Percentiles rank a stretch among this genome's conserved stretches.
These are phyloP conservation scores for Aquilaria agallochum DNA, from an alignment of 441 rosid genomes.

Conservation along the genomic window DNA sequence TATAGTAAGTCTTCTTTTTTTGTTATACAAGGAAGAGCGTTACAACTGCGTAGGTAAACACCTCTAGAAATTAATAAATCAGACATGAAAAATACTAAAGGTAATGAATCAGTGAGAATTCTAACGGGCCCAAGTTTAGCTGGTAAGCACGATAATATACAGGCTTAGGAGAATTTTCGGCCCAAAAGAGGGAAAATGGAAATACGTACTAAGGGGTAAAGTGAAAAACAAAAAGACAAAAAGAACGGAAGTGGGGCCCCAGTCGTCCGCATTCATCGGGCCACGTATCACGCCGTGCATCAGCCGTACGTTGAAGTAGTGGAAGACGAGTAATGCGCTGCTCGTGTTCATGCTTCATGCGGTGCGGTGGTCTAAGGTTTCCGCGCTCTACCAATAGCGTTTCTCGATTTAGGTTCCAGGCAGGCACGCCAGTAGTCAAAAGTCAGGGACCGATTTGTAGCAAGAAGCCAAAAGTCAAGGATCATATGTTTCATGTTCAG, in stretches of 20 bases:
- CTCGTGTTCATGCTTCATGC: neutral
- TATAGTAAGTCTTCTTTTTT: too few relatives aligned
- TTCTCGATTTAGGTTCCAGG: neutral
- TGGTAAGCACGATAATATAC: too few relatives aligned
- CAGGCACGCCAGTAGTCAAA: neutral
- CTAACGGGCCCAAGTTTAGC: too few relatives aligned
- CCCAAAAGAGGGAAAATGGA: neutral
- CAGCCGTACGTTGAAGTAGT: constrained; percentile 36
- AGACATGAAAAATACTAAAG: too few relatives aligned
- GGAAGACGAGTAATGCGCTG: constrained; percentile 1
- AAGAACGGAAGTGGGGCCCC: constrained; percentile 18
- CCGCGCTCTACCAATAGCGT: neutral
- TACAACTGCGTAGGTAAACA: too few relatives aligned
- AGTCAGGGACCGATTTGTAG: neutral
- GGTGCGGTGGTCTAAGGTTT: constrained; percentile 4
- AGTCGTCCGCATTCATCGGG: constrained; percentile 47
- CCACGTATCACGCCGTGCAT: constrained; percentile 66
- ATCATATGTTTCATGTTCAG: too few relatives aligned
- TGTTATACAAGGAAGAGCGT: too few relatives aligned
- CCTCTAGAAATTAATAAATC: too few relatives aligned
- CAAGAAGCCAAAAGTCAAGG: neutral
- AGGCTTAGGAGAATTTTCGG: neutral
- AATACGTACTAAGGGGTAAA: neutral
- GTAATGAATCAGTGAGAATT: too few relatives aligned
- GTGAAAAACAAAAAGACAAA: neutral